These are phyloP conservation scores for Coemansia sp. DNA, from an alignment of 192 early-diverging fungal genomes.

Conservation along the genomic window DNA sequence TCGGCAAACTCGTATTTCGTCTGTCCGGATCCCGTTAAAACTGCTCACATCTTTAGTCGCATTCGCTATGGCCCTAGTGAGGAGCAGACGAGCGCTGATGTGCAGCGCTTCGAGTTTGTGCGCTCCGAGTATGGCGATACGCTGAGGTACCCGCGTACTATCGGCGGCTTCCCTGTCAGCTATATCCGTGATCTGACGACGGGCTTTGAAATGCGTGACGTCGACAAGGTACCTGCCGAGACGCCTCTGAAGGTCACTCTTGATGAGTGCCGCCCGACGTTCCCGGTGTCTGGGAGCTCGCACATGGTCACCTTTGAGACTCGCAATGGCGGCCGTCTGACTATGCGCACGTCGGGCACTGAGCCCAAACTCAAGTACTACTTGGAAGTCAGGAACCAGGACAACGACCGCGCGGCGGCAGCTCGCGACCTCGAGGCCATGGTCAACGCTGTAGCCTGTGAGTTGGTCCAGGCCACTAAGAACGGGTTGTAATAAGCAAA, in stretches of 20 bases:
- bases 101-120: slow-evolving; percentile 24
- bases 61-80: slow-evolving; percentile 75
- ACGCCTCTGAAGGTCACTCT: neutral
- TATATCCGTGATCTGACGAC: slow-evolving; percentile 84
- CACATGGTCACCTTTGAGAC: slow-evolving; percentile 92
- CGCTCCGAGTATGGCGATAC: slow-evolving; percentile 25
- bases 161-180: slow-evolving; percentile 67
- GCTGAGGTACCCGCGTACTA: slow-evolving; percentile 68
- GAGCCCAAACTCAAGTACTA: slow-evolving; percentile 94
- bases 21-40: slow-evolving; percentile 71
- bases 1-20: slow-evolving; percentile 88
- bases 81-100: slow-evolving; percentile 1
- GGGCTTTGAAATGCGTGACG: slow-evolving; percentile 73
- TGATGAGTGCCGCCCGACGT: slow-evolving; percentile 57
- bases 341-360: slow-evolving; percentile 74
- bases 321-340: slow-evolving; percentile 66
- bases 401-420: slow-evolving; percentile 48
- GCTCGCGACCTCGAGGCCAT: slow-evolving; percentile 56
- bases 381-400: slow-evolving; percentile 58
- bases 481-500: slow-evolving; percentile 22
- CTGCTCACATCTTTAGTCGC: slow-evolving; percentile 70
- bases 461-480: slow-evolving; percentile 37
- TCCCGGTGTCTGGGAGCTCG: slow-evolving; percentile 73
- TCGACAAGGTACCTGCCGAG: slow-evolving; percentile 26
- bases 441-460: slow-evolving; percentile 51